Base-by-base conservation (phyloP, 306 rosid genomes). In the Styphnolobium japonicum region DNA sequence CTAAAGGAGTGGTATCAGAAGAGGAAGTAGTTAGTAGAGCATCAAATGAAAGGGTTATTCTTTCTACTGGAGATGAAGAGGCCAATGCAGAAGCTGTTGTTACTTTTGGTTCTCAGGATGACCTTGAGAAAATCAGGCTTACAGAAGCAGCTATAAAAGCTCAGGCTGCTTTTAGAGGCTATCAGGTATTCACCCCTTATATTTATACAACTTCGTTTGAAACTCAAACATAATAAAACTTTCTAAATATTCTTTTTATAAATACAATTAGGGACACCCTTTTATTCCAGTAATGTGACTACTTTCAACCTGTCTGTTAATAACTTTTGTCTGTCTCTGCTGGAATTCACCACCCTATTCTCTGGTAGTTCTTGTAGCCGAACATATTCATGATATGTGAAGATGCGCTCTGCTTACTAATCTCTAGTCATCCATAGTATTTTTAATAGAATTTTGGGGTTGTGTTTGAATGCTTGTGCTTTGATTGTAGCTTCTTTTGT, bases 91-190 rank as follows among this genome's bases (percentile, higher is more conserved):
- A 80, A 77, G 84, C 40, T 79, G 56, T 63, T 66, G 68, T 31
- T 73, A 62, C 46, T 75, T 70, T 67, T n/a, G 71, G 18, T 60
- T 53, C 86, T 31, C 48, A 43, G 62, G 86, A 84, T 74, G 81
- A 57, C 73, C 56, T 33, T n/a, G 87, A 78, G 74, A 74, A 71
- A 58, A 76, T 42, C 60, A 85, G 15, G 78, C 86, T 52, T 39
- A 81, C 62, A 73, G 39, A 84, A 79, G 87, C 92, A 42, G 90
- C 90, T 34, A 80, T 52, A 61, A 82, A 71, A 76, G 89, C 81
- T 2, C 94, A 90, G 79, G 84, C 89, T 70, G 94, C 90, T 66
- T 75, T 86, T 53, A 86, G 92, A 80, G 89, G 94, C 52, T 82
- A 86, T 80, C 84, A 64, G 90, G 92, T 82, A 80, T 43, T 51